phyloP scores from a whole-genome alignment of 1,284 basidiomycete species.

The Microbotryum saponariae region DNA sequence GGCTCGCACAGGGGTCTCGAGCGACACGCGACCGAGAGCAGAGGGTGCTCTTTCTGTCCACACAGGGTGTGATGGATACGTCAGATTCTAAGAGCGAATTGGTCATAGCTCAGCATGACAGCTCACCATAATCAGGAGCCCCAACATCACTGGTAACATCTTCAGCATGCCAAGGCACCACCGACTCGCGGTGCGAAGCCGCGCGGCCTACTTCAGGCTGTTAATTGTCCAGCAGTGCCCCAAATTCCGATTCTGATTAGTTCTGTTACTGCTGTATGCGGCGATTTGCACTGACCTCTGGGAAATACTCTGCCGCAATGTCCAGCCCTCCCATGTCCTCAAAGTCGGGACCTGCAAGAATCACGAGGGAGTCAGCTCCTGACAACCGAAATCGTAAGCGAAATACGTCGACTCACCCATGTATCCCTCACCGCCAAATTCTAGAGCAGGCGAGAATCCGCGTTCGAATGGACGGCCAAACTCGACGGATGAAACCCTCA shows the following conservation, averaged over 20 bases:
- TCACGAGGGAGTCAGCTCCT: too few relatives aligned
- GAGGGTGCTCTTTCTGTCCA: too few relatives aligned
- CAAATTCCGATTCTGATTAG: too few relatives aligned
- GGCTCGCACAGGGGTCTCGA: too few relatives aligned
- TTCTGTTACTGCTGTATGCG: neutral
- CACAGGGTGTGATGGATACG: neutral
- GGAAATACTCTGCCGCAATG: too few relatives aligned
- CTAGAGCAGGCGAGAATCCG: too few relatives aligned
- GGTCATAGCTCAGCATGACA: neutral
- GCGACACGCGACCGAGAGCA: too few relatives aligned
- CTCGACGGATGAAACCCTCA: too few relatives aligned
- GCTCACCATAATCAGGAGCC: neutral
- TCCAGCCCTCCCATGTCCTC: too few relatives aligned
- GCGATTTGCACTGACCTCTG: neutral
- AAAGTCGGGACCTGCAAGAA: too few relatives aligned
- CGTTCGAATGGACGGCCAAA: too few relatives aligned
- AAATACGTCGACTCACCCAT: neutral
- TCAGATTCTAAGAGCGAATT: neutral
- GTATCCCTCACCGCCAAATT: neutral
- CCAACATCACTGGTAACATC: constrained; percentile 16
- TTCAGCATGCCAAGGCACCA: constrained; percentile 20
- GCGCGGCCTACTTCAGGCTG: constrained; percentile 21
- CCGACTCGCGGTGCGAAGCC: constrained; percentile 6
- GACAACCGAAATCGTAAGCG: too few relatives aligned
- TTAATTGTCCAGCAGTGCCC: neutral